Percentiles rank a stretch among this genome's conserved stretches.
phyloP scores from a whole-genome alignment of 225 moss, liverwort and hornwort genomes.

The Pseudoscleropodium purum region DNA sequence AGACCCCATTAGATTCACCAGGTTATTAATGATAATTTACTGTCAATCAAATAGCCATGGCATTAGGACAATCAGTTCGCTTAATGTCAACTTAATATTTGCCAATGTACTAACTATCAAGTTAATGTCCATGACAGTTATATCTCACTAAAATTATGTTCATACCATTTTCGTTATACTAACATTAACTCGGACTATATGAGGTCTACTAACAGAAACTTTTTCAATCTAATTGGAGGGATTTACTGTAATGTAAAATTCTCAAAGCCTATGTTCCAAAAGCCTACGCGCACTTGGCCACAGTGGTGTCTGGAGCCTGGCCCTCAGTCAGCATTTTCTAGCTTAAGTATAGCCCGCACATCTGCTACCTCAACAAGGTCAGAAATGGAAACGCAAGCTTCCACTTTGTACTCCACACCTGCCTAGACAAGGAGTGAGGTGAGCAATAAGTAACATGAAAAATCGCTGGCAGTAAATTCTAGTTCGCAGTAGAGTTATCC shows the following conservation, averaged over 20 bases:
- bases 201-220: background rate
- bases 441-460: background rate
- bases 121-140: background rate
- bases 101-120: background rate
- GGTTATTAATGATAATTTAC: background rate
- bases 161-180: background rate
- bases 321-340: slow-evolving; percentile 28
- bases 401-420: slow-evolving; percentile 54
- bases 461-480: background rate
- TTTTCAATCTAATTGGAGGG: background rate
- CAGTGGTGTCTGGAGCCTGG: slow-evolving; percentile 33
- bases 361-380: slow-evolving; percentile 40
- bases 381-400: slow-evolving; percentile 60
- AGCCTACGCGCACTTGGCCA: slow-evolving; percentile 41
- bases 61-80: too few relatives aligned
- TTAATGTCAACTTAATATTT: background rate
- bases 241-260: background rate
- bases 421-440: slow-evolving; percentile 4
- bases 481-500: background rate
- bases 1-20: background rate
- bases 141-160: background rate
- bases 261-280: background rate
- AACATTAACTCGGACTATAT: too few relatives aligned
- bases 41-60: background rate
- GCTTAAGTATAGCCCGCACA: slow-evolving; percentile 56